Percentiles rank a stretch among this genome's conserved stretches.
phyloP scores from a whole-genome alignment of 192 early-diverging fungal genomes.

The Coemansia sp. region DNA sequence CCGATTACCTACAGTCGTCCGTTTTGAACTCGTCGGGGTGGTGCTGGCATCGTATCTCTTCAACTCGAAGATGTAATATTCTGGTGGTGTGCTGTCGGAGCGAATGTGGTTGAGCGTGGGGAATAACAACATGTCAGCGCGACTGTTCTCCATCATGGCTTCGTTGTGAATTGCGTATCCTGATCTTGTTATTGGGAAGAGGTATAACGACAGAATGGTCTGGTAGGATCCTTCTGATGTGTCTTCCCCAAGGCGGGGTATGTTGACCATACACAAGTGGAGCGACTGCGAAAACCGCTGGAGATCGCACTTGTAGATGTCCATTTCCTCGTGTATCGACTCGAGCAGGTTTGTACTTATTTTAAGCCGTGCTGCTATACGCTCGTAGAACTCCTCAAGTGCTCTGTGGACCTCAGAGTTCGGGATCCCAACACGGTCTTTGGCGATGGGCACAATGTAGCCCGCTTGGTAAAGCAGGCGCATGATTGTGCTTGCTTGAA shows the following conservation, averaged over 20 bases:
- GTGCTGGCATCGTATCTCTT: not conserved
- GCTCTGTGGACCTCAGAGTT: not conserved
- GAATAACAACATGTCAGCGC: not conserved
- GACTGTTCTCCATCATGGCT: not conserved
- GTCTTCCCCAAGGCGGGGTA: not conserved
- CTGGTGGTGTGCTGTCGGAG: not conserved
- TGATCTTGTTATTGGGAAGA: slow-evolving; percentile 1
- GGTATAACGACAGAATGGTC: not conserved
- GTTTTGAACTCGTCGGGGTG: not conserved
- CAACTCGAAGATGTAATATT: not conserved
- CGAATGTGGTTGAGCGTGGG: not conserved
- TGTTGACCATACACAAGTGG: not conserved
- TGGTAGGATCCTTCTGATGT: not conserved
- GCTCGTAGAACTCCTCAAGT: not conserved
- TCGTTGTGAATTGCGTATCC: not conserved
- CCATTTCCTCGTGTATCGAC: not conserved
- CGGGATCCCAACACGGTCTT: not conserved
- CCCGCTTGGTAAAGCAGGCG: not conserved
- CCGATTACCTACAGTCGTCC: not conserved
- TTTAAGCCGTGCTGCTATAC: not conserved
- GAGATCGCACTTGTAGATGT: not conserved
- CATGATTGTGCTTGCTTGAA: not conserved
- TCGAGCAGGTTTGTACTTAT: not conserved
- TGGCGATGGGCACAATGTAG: not conserved
- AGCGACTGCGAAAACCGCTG: not conserved